A percentile compares a stretch with the other conserved stretches of the same genome.
These are phyloP conservation scores for Talinum fruticosum DNA, from an alignment of 148 eudicot species.

Conservation along the genomic window DNA sequence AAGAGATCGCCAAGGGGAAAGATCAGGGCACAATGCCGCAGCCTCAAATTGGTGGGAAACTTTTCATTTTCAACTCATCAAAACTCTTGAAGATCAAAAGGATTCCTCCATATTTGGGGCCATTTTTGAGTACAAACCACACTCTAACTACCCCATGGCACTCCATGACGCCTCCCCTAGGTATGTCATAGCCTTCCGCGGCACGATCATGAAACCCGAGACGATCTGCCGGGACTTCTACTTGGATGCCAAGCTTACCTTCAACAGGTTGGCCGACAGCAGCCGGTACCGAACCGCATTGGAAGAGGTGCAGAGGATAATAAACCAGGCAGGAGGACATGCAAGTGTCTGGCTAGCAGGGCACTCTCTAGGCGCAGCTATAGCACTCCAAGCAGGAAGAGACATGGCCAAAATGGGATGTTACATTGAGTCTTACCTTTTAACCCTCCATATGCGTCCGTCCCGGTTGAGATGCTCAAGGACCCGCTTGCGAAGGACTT, in stretches of 20 bases:
- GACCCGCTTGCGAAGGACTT: slow-evolving; percentile 34
- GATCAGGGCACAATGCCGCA: slow-evolving; percentile 46
- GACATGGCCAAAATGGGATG: slow-evolving; percentile 44
- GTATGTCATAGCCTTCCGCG: slow-evolving; percentile 71
- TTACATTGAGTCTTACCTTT: slow-evolving; percentile 62
- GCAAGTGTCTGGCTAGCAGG: slow-evolving; percentile 61
- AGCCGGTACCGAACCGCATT: slow-evolving; percentile 40
- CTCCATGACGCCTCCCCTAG: slow-evolving; percentile 43
- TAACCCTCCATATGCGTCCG: slow-evolving; percentile 66
- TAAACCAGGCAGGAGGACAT: slow-evolving; percentile 19
- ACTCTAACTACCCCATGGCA: slow-evolving; percentile 9
- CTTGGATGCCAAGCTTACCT: slow-evolving; percentile 37
- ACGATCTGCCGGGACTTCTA: slow-evolving; percentile 52
- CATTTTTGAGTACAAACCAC: slow-evolving; percentile 42
- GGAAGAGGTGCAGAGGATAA: slow-evolving; percentile 21
- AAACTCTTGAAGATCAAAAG: slow-evolving; percentile 38
- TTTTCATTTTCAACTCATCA: slow-evolving; percentile 46
- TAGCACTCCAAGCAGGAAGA: slow-evolving; percentile 61
- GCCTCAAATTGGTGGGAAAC: slow-evolving; percentile 83
- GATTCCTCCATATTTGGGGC: slow-evolving; percentile 69
- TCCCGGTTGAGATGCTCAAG: slow-evolving; percentile 47
- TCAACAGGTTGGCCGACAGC: slow-evolving; percentile 41
- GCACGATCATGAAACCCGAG: slow-evolving; percentile 46
- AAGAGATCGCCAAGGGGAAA: slow-evolving; percentile 54
- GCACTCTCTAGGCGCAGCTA: slow-evolving; percentile 75